Evolutionary conservation across 768 basidiomycete species (phyloP).

Genomic region (Leccinum variicolor): DNA sequence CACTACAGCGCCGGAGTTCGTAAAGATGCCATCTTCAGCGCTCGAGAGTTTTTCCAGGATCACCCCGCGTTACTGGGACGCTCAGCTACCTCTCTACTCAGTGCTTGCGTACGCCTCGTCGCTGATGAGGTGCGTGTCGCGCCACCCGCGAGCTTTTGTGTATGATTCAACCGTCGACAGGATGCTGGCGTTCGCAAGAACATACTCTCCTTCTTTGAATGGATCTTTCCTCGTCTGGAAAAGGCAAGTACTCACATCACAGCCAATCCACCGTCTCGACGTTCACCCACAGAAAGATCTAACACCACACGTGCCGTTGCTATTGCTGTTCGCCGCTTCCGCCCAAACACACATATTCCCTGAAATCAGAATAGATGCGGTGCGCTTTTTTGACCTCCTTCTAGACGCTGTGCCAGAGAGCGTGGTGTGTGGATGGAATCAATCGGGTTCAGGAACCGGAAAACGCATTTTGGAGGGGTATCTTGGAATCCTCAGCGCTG

Average conservation of each 20-base stretch:
- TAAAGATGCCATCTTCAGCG: slow-evolving; percentile 73
- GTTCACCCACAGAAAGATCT: slow-evolving; percentile 54
- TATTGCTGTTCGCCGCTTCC: slow-evolving; percentile 85
- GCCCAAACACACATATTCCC: slow-evolving; percentile 95
- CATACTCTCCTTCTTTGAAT: slow-evolving; percentile 62
- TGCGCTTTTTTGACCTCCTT: slow-evolving; percentile 74
- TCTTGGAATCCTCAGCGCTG: slow-evolving; percentile 71
- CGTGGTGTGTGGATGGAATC: slow-evolving; percentile 68
- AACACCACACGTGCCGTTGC: slow-evolving; percentile 65
- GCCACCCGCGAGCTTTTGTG: background rate
- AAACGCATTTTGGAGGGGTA: slow-evolving; percentile 74
- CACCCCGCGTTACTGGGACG: slow-evolving; percentile 54
- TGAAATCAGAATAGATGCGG: slow-evolving; percentile 87
- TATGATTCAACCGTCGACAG: slow-evolving; percentile 37
- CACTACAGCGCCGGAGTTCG: slow-evolving; percentile 80
- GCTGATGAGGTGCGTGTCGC: slow-evolving; percentile 67
- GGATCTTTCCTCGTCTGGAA: slow-evolving; percentile 67
- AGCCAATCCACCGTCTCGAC: slow-evolving; percentile 4
- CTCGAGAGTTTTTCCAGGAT: slow-evolving; percentile 66
- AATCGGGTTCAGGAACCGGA: slow-evolving; percentile 49
- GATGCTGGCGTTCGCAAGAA: slow-evolving; percentile 77
- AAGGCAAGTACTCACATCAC: slow-evolving; percentile 37
- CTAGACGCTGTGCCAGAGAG: slow-evolving; percentile 65
- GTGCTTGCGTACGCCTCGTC: slow-evolving; percentile 65
- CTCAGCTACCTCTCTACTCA: slow-evolving; percentile 53